Conservation (phyloP, 2,329 filamentous ascomycete genomes). For the Cladophialophora chaetospira region DNA sequence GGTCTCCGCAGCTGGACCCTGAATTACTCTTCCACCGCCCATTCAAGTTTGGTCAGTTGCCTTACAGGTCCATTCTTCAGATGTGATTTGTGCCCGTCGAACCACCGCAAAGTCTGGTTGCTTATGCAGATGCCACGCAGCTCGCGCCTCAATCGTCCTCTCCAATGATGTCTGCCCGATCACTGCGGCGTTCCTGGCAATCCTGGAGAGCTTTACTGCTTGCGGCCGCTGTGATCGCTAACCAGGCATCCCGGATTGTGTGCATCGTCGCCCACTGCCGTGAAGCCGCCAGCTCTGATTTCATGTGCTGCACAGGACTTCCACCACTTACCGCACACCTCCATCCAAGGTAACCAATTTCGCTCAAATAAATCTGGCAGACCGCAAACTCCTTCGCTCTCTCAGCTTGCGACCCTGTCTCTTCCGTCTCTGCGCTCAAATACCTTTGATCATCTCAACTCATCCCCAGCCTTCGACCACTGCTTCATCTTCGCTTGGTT, state of each 20-base stretch:
- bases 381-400: slow-evolving; percentile 14
- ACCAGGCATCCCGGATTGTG: slow-evolving; percentile 21
- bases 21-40: background rate
- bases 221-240: slow-evolving; percentile 6
- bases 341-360: background rate
- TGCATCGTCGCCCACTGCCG: slow-evolving; percentile 19
- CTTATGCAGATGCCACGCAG: slow-evolving; percentile 24
- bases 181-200: slow-evolving; percentile 26
- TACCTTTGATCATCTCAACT: slow-evolving; percentile 22
- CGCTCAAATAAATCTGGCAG: slow-evolving; percentile 3
- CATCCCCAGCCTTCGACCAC: slow-evolving; percentile 20
- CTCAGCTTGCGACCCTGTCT: slow-evolving; percentile 16
- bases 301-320: slow-evolving; percentile 5
- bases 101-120: slow-evolving; percentile 3
- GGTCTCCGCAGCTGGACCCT: slow-evolving; percentile 1
- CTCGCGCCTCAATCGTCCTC: slow-evolving; percentile 14
- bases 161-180: slow-evolving; percentile 18
- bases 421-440: slow-evolving; percentile 29
- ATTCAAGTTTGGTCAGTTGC: background rate
- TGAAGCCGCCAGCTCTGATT: slow-evolving; percentile 22
- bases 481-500: slow-evolving; percentile 14
- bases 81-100: background rate
- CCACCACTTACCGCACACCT: slow-evolving; percentile 8
- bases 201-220: slow-evolving; percentile 13
- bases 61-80: slow-evolving; percentile 1